Base-by-base conservation (phyloP, 2,329 filamentous ascomycete species). In the Colletotrichum brevisporum region DNA sequence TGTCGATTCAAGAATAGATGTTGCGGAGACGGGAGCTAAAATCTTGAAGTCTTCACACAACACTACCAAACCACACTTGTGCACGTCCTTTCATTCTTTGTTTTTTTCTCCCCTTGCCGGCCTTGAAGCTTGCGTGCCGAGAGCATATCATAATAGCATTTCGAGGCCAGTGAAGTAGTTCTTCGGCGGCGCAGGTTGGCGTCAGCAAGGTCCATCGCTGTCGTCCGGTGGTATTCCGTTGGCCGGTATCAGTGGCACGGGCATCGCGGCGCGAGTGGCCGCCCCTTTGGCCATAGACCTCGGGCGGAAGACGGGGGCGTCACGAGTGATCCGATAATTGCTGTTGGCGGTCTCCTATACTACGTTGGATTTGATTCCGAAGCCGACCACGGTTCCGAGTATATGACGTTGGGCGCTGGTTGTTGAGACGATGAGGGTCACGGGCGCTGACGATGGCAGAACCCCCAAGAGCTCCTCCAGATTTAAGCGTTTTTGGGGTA, bases 11-110 rank as follows among this genome's bases (percentile, higher is more conserved):
- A 45, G 50, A 55, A 27, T 24, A 68, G 45, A 47, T 5, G 15
- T 18, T 69, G 66, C 62, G 51, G 66, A 60, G 48, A 55, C 66
- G 62, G 62, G 62, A 69, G 52, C 66, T 69, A 63, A 54, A 24
- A 63, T 45, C 39, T 57, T 39, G 18, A 36, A 13, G 48, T 47
- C 18, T 36, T 10, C 10, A 31, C 21, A 24, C 21, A 24, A 24
- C 21, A 24, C 21, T 3, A 24, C 21, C 21, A 31, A 1, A 36
- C 31, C 31, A 36, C 31, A 36, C 31, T 10, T 36, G 8, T 36
- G 31, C 31, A 36, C 31, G 31, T 36, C 31, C 31, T 36, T 36
- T 10, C 31, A 36, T 36, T 24, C 21, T 24, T 24, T 24, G 21
- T 24, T 24, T 24, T 24, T 36, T 36, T 10, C 31, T 36, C 31